A percentile compares a stretch with the other conserved stretches of the same genome.
Evolutionary conservation across 306 rosid species (phyloP).

Genomic region (Delonix regia): DNA sequence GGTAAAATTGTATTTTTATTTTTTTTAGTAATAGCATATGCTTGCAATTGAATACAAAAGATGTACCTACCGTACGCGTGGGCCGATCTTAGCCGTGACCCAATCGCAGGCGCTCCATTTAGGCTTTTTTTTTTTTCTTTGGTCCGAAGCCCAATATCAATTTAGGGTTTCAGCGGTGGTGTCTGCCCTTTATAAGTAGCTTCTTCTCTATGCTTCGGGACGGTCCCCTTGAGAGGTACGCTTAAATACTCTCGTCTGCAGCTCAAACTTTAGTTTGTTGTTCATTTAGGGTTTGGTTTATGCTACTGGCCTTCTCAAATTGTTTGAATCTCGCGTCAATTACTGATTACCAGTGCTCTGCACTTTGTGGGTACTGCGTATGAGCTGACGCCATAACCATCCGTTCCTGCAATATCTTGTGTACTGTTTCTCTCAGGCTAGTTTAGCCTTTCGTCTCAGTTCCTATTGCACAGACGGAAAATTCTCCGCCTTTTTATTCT

Average conservation of each 20-base stretch:
- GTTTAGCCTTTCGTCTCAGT: not conserved
- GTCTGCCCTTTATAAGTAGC: constrained; percentile 8
- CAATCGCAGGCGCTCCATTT: not conserved
- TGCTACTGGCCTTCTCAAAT: not conserved
- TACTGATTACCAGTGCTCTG: constrained; percentile 55
- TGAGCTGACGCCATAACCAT: constrained; percentile 51
- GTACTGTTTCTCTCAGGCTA: not conserved
- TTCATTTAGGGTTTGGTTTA: not conserved
- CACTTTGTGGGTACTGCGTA: constrained; percentile 41
- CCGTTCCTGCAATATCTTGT: constrained; percentile 36
- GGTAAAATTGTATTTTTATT: no score
- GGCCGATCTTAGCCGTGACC: not conserved
- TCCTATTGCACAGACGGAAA: constrained; percentile 34
- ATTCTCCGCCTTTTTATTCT: not conserved
- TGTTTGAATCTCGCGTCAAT: constrained; percentile 36
- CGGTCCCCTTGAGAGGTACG: not conserved
- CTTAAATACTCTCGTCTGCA: no score
- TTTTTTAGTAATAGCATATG: no score
- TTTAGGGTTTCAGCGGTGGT: constrained; percentile 43
- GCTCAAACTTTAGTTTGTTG: not conserved
- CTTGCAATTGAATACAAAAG: not conserved
- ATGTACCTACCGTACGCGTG: constrained; percentile 23
- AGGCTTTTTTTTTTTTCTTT: not conserved
- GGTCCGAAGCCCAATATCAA: not conserved
- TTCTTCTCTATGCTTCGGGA: not conserved